phyloP scores from a whole-genome alignment of 2,329 filamentous ascomycete species.

The Cladobotryum mycophilum region DNA sequence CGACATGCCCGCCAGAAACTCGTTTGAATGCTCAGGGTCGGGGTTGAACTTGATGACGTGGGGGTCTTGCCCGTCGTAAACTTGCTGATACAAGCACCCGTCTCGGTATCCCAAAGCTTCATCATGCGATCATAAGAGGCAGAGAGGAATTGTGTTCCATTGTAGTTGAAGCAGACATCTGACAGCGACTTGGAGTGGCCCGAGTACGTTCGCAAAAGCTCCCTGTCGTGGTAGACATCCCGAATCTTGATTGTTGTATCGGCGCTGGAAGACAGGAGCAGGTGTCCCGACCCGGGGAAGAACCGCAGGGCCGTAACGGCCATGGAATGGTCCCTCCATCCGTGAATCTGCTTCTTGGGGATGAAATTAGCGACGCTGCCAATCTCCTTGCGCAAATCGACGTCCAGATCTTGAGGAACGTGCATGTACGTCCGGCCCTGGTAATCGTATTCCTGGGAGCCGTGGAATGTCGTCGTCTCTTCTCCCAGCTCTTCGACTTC shows the following conservation, averaged over 20 bases:
- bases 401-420: constrained; percentile 80
- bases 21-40: constrained; percentile 65
- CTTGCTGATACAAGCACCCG: constrained; percentile 76
- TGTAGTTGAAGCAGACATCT: constrained; percentile 78
- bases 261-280: constrained; percentile 82
- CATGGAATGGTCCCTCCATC: constrained; percentile 79
- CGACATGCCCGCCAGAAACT: constrained; percentile 94
- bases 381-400: constrained; percentile 75
- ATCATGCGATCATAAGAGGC: constrained; percentile 92
- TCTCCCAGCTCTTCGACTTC: constrained; percentile 55
- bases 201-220: constrained; percentile 83
- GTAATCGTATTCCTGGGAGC: constrained; percentile 79
- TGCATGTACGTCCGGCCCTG: constrained; percentile 97
- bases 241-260: constrained; percentile 90
- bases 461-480: constrained; percentile 86
- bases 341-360: constrained; percentile 88
- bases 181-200: constrained; percentile 88
- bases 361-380: constrained; percentile 84
- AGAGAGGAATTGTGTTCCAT: constrained; percentile 80
- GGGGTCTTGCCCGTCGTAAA: constrained; percentile 94
- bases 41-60: constrained; percentile 95
- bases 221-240: constrained; percentile 85
- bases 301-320: constrained; percentile 85
- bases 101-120: constrained; percentile 98
- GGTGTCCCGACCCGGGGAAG: constrained; percentile 80